phyloP scores from a whole-genome alignment of 129 eudicot species.

The Logfia minima region DNA sequence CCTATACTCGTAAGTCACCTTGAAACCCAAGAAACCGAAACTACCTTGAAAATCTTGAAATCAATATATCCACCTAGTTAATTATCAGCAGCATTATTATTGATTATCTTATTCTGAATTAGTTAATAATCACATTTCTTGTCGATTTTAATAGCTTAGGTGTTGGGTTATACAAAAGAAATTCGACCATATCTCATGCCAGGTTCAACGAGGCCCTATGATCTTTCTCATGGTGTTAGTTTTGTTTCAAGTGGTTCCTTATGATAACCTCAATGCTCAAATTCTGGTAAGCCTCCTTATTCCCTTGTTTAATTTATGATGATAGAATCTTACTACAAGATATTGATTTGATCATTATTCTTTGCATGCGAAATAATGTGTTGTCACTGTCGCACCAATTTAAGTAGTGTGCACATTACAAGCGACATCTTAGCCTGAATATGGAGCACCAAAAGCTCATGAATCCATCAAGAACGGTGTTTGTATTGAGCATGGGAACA shows the following conservation, averaged over 20 bases:
- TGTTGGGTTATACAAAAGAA: slow-evolving; percentile 38
- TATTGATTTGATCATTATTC: not conserved
- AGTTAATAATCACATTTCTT: not conserved
- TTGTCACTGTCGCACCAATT: slow-evolving; percentile 48
- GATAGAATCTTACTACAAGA: not conserved
- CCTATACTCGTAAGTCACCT: too few species aligned
- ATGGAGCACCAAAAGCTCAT: slow-evolving; percentile 36
- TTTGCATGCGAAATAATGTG: slow-evolving; percentile 33
- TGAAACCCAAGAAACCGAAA: too few species aligned
- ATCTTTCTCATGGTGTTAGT: slow-evolving; percentile 53
- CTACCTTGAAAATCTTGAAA: too few species aligned
- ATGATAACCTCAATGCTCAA: slow-evolving; percentile 55
- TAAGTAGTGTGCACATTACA: slow-evolving; percentile 49
- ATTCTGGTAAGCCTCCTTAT: slow-evolving; percentile 31
- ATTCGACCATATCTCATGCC: slow-evolving; percentile 45
- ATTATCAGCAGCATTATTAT: not conserved
- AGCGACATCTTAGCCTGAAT: slow-evolving; percentile 34
- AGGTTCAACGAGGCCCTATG: slow-evolving; percentile 10
- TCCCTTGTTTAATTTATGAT: not conserved
- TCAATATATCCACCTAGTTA: too few species aligned
- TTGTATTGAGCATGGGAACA: slow-evolving; percentile 53
- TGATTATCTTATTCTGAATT: too few species aligned
- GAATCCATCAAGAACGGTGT: slow-evolving; percentile 30
- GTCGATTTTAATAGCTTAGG: slow-evolving; percentile 38
- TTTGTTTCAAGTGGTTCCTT: slow-evolving; percentile 54